Evolutionary conservation across 768 basidiomycete genomes (phyloP), one percentile per base, ranked within the genome.

Genomic region (Pholiota microspora): DNA sequence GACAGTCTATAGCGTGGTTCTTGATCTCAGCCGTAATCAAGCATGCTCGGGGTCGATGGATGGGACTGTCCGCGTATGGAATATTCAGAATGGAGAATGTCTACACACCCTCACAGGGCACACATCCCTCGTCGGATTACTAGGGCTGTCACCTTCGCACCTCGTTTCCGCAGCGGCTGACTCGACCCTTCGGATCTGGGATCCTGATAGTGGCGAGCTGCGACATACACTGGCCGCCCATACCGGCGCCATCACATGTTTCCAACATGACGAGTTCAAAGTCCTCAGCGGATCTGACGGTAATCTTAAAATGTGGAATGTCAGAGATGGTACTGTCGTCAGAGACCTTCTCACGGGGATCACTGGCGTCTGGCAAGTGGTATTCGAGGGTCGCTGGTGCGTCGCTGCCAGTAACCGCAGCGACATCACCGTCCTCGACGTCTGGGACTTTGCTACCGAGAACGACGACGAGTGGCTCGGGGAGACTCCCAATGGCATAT

Each of bases 11-110:
- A 94, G 91, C 68, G 92, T 98, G 49, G 94, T 95, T 9, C 81
- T 95, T 35, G 96, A 98, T 67, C 80, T 86, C 35, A 75, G 77
- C 45, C 89, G 94, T 16, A 85, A 92, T 51, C 91, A 94, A 67
- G 93, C 93, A 24, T 94, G 92, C 60, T 98, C 97, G 2, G 96
- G 96, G 7, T 98, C 95, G 3, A 96, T 98, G 95, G 96, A 98
- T 69, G 91, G 93, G 44, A 95, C 93, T 1, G 95, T 98, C 58
- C 91, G 92, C 46, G 84, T 99, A 31, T 99, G 96, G 96, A 88
- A 90, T 62, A 76, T 96, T 31, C 81, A 79, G 48, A 92, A 81
- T 2, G 96, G 96, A 0, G 79, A 86, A 64, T 91, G 88, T 55
- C 78, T 86, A 28, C 85, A 92, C 64, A 85, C 85, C 2, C 77